phyloP scores from a whole-genome alignment of 208 protist genomes.

The Endotrypanum monterogeii region DNA sequence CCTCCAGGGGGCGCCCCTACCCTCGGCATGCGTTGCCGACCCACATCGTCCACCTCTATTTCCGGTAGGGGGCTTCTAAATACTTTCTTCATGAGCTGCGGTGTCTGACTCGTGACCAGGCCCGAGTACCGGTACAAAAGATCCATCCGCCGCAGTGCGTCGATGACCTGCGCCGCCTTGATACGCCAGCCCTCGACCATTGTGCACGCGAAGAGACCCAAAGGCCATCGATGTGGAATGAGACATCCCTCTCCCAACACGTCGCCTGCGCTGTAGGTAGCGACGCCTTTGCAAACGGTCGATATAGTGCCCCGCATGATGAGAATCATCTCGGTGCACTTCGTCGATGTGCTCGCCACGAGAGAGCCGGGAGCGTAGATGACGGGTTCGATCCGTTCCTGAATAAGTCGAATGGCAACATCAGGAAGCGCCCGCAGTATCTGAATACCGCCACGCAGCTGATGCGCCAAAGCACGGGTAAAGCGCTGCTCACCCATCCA shows the following conservation, averaged over 20 bases:
- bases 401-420: slow-evolving; percentile 74
- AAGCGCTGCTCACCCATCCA: slow-evolving; percentile 88
- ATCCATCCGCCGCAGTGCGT: slow-evolving; percentile 70
- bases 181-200: slow-evolving; percentile 92
- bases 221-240: slow-evolving; percentile 82
- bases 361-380: slow-evolving; percentile 74
- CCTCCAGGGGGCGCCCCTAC: slow-evolving; percentile 60
- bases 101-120: slow-evolving; percentile 52
- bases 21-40: slow-evolving; percentile 71
- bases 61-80: slow-evolving; percentile 65
- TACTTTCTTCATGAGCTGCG: slow-evolving; percentile 67
- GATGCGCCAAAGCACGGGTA: slow-evolving; percentile 54
- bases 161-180: slow-evolving; percentile 49
- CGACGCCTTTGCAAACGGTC: slow-evolving; percentile 65
- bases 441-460: slow-evolving; percentile 66
- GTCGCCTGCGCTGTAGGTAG: slow-evolving; percentile 72
- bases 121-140: slow-evolving; percentile 72
- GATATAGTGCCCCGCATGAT: slow-evolving; percentile 70
- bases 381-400: slow-evolving; percentile 83
- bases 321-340: slow-evolving; percentile 72
- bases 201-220: slow-evolving; percentile 66
- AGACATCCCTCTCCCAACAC: slow-evolving; percentile 80
- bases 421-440: slow-evolving; percentile 63
- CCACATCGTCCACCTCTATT: slow-evolving; percentile 64
- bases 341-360: slow-evolving; percentile 71